Evolutionary conservation across 192 early-diverging fungal species (phyloP).

Genomic region (Entomortierella lignicola): DNA sequence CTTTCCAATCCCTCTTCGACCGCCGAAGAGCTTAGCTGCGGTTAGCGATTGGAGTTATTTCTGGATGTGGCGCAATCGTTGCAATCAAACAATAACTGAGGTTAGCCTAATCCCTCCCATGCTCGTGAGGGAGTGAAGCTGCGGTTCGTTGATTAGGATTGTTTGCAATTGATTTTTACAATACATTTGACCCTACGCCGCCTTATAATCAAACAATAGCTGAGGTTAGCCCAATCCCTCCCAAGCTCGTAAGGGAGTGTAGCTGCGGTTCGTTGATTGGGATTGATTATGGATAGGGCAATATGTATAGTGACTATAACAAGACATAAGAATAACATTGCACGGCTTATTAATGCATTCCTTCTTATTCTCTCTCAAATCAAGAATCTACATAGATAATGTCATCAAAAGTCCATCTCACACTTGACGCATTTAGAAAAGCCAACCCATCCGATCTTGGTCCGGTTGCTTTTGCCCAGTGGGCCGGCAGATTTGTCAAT

Average conservation of each 20-base stretch:
- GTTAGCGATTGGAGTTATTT: conserved; percentile 12
- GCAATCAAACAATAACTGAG: conserved; percentile 33
- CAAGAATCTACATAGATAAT: conserved; percentile 1
- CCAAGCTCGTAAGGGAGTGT: conserved; percentile 19
- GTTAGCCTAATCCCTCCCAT: conserved; percentile 31
- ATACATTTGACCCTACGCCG: conserved; percentile 1
- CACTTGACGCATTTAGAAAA: conserved; percentile 14
- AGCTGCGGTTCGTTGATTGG: conserved; percentile 11
- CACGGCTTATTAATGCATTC: conserved; percentile 8
- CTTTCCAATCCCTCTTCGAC: neutral
- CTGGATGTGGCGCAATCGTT: conserved; percentile 3
- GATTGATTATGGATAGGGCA: conserved; percentile 16
- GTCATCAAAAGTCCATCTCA: conserved; percentile 4
- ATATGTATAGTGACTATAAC: neutral
- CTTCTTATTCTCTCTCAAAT: conserved; percentile 7
- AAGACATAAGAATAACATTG: neutral
- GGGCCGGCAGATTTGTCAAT: conserved; percentile 3
- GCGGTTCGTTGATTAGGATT: conserved; percentile 30
- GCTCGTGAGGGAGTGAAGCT: conserved; percentile 24
- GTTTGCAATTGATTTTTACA: conserved; percentile 1
- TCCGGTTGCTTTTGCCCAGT: conserved; percentile 14
- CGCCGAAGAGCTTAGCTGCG: conserved; percentile 4
- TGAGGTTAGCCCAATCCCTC: conserved; percentile 30
- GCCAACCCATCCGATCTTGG: conserved; percentile 18
- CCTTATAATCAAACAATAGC: conserved; percentile 26